Conservation (phyloP, 106 monocot genomes). For the Phalaenopsis equestris region DNA sequence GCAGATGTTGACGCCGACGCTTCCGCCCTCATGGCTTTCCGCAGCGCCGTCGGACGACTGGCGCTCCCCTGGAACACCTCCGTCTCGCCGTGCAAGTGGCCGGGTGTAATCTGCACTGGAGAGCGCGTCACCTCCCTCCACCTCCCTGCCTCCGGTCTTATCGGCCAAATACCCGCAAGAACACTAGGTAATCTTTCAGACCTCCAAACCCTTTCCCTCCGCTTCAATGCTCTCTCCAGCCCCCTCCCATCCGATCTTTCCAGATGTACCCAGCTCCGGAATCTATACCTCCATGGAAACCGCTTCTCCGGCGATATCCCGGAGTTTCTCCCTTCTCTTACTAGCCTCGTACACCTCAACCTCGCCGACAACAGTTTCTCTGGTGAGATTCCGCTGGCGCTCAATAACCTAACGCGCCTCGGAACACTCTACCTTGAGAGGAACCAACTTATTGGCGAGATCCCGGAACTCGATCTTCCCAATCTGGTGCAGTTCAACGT, state of each 20-base stretch:
- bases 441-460: conserved; percentile 33
- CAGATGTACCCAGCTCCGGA: conserved; percentile 20
- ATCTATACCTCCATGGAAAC: conserved; percentile 32
- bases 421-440: conserved; percentile 28
- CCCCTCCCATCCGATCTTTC: conserved; percentile 27
- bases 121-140: conserved; percentile 25
- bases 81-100: conserved; percentile 27
- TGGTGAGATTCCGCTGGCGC: conserved; percentile 20
- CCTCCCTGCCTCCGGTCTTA: conserved; percentile 39
- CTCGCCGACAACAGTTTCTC: conserved; percentile 32
- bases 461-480: conserved; percentile 34
- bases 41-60: conserved; percentile 21
- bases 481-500: conserved; percentile 49
- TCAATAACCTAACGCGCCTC: conserved; percentile 29
- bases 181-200: conserved; percentile 25
- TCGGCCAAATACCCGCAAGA: conserved; percentile 21
- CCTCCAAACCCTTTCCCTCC: conserved; percentile 30
- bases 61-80: conserved; percentile 27
- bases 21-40: conserved; percentile 22
- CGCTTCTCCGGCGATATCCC: conserved; percentile 29
- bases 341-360: conserved; percentile 20
- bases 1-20: conserved; percentile 22
- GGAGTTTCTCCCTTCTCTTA: conserved; percentile 8
- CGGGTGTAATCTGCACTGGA: conserved; percentile 23
- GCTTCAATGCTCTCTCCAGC: conserved; percentile 36